Conservation (phyloP, 306 rosid species). For the Comarum palustre region DNA sequence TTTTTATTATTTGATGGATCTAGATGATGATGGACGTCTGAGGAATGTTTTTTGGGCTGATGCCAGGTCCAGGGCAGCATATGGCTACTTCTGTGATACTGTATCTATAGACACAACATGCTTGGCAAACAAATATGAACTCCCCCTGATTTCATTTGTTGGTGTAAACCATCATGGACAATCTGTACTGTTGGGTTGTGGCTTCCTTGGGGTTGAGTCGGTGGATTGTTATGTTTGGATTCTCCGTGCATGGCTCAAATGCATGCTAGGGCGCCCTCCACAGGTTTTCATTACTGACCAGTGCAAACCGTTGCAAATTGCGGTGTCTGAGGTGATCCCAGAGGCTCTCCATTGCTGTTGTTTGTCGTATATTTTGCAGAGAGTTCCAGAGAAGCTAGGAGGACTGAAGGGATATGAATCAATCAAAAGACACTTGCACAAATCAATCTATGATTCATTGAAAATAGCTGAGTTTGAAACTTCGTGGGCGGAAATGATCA, state of each 20-base stretch:
- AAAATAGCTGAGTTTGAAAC: constrained; percentile 69
- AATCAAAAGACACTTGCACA: constrained; percentile 49
- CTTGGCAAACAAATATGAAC: constrained; percentile 66
- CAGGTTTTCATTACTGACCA: constrained; percentile 60
- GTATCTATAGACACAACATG: constrained; percentile 63
- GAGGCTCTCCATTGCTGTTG: constrained; percentile 62
- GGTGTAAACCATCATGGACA: constrained; percentile 73
- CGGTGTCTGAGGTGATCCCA: constrained; percentile 61
- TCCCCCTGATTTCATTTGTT: constrained; percentile 65
- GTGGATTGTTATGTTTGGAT: constrained; percentile 68
- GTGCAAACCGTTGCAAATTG: constrained; percentile 58
- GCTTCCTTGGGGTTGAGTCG: constrained; percentile 60
- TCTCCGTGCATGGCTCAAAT: constrained; percentile 59
- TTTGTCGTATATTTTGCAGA: constrained; percentile 55
- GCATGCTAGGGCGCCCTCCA: constrained; percentile 62
- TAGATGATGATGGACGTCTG: constrained; percentile 60
- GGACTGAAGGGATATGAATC: constrained; percentile 67
- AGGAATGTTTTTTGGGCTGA: constrained; percentile 81
- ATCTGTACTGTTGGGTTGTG: constrained; percentile 66
- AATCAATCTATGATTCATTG: constrained; percentile 51
- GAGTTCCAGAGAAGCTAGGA: constrained; percentile 77
- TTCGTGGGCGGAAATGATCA: constrained; percentile 63
- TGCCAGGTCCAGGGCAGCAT: constrained; percentile 63
- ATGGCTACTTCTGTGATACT: constrained; percentile 54
- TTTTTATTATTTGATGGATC: constrained; percentile 67